Evolutionary conservation across 208 protist genomes (phyloP), one percentile per base, ranked within the genome.

Genomic region (Acanthamoeba culbertsoni): DNA sequence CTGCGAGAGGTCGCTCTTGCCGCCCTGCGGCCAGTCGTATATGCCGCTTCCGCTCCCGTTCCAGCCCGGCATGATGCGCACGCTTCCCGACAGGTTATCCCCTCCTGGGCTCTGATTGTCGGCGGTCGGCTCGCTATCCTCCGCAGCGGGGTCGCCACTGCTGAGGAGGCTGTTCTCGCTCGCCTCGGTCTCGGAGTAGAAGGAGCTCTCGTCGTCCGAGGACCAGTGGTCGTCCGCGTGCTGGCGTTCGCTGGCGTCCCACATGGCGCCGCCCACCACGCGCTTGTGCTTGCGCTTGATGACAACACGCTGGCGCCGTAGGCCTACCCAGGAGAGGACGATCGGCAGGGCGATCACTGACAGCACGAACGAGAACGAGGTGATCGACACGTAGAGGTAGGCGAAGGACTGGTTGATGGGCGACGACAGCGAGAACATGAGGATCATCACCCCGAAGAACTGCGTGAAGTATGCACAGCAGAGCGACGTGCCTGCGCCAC

Each of bases 191-290:
- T 82, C 71, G 37, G 45, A 43, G 20, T 82, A 82, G 23, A 82
- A 82, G 43, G 71, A 82, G 71, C 71, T 82, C 43, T 82, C 71
- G 42, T 82, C 71, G 71, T 82, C 71, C 6, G 71, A 82, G 20
- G 71, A 55, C 71, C 71, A 82, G 71, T 45, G 53, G 71, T n/a
- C 53, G 43, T 82, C 71, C 7, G 28, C 71, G 6, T 53, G 26
- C 0, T 46, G 42, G 43, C 40, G 35, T 40, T 82, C 71, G 71
- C 71, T 31, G 2, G 10, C 71, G 6, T 82, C 71, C 71, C 71
- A 82, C 26, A 82, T 82, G 28, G 35, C 33, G 42, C 71, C 71
- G 71, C 71, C 71, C 42, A 82, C n/a, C 37, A 82, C 71, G 43
- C 33, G 16, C 62, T 42, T 35, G 62, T 71, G 42, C 62, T 71